Base-by-base conservation (phyloP, 805 yeast species). In the Debaryomyces tyrocola region DNA sequence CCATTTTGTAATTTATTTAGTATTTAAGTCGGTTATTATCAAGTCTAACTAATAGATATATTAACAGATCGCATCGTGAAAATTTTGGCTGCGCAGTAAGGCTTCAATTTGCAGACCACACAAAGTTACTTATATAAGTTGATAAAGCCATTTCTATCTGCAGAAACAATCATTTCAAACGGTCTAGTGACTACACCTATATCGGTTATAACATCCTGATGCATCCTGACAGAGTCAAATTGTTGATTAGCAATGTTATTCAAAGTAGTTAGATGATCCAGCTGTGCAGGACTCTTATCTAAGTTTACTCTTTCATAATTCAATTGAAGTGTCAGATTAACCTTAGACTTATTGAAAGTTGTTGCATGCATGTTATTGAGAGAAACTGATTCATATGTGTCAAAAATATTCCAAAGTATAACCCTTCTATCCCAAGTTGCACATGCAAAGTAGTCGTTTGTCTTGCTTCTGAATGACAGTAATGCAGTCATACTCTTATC, bases 131-230 rank as follows among this genome's bases (percentile, higher is more conserved):
- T 75, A 60, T 79, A 85, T 2, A 87, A 77, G 57, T 82, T 81
- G 28, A 88, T 69, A 2, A 67, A 70, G 0, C 96, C 96, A 36
- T 80, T 74, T 46, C 89, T 67, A 53, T 87, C 95, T 2, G 70
- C 89, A 2, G 86, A 73, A 3, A 87, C 66, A 2, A 87, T 60
- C 81, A 87, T 76, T 35, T 78, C 80, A 47, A 75, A 77, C 0
- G 89, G 89, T 8, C 62, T 57, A 12, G 66, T 51, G 12, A 82
- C 60, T 14, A 78, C 56, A 0, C 73, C 74, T 4, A 84, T 64
- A 34, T 69, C 84, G 2, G 73, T 72, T 33, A 85, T 73, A 2
- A 67, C 53, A 46, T 84, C 87, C 33, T 70, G 74, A 48, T 81
- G 33, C 39, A 36, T 41, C 70, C 66, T 45, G 40, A 74, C 66